Percentiles rank a stretch among this genome's conserved stretches.
phyloP scores from a whole-genome alignment of 768 basidiomycete species.

The Clathrus columnatus region DNA sequence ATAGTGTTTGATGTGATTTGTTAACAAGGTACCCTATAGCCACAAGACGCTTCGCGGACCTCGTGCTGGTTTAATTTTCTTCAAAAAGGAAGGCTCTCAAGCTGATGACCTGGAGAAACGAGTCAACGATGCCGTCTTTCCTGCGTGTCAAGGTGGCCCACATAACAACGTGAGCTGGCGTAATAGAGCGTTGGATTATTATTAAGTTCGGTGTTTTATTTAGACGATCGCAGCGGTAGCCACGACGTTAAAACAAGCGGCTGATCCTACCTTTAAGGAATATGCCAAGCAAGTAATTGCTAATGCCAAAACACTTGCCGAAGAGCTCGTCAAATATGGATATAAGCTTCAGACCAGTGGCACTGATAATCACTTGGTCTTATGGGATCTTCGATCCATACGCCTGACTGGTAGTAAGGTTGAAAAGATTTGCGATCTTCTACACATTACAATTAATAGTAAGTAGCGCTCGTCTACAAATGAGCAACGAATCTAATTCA shows the following conservation, averaged over 20 bases:
- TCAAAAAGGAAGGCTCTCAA: conserved; percentile 83
- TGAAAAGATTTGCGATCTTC: conserved; percentile 95
- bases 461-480: conserved; percentile 22
- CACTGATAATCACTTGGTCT: conserved; percentile 94
- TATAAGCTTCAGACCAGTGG: conserved; percentile 97
- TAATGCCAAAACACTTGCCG: conserved; percentile 75
- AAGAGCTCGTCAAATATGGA: conserved; percentile 61
- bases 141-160: conserved; percentile 98
- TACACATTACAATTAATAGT: conserved; percentile 97
- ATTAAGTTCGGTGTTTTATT: not conserved
- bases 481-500: not conserved
- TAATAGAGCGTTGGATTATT: not conserved
- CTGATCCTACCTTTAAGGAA: conserved; percentile 78
- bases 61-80: conserved; percentile 96
- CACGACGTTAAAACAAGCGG: conserved; percentile 83
- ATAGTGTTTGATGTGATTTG: not conserved
- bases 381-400: conserved; percentile 95
- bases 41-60: conserved; percentile 99
- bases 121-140: conserved; percentile 98
- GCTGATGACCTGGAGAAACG: conserved; percentile 88
- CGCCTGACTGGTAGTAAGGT: conserved; percentile 97
- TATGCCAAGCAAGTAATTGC: conserved; percentile 94
- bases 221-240: conserved; percentile 94
- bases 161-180: conserved; percentile 79
- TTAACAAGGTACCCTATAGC: conserved; percentile 29